Base-by-base conservation (phyloP, 371 early-diverging fungal genomes). In the Smittium culicis region DNA sequence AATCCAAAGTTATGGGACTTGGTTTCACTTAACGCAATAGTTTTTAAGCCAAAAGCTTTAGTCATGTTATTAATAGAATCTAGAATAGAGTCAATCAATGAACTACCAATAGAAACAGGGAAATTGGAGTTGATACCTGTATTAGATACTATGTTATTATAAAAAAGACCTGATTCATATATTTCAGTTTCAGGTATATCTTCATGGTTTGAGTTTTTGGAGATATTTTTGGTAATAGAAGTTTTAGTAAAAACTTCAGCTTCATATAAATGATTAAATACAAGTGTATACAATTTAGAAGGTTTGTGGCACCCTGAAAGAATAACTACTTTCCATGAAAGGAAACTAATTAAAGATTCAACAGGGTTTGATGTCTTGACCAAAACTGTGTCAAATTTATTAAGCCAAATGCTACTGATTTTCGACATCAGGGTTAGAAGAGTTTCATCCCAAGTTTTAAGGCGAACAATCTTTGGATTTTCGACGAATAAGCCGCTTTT, bases 361-460 rank as follows among this genome's bases (percentile, higher is more conserved):
- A 11, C 25, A n/a, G 16, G 11, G 25, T 59, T 59, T 11, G 60
- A 11, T 14, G 32, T 59, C 5, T 29, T 27, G 5, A 27, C 32
- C 32, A 59, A 25, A 11, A 16, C 30, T 27, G 30, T 14, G 25
- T 59, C 16, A 5, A 35, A n/a, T 29, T 65, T 54, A 17, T 64
- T 66, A 24, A 33, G 5, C 75, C 74, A 74, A 14, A 62, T 34
- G 5, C 34, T 66, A 0, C 68, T 71, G 0, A 68, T 68, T 17
- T 74, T 77, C 35, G 54, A 83, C 31, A 93, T 73, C 3, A 93
- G 87, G 1, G 94, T 73, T 0, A 90, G 89, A 35, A 89, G 89
- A 0, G 96, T 92, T 75, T 95, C 98, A 68, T 98, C 95, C 98
- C 98, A 98, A 72, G 92, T 93, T 68, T 91, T 92, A 61, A 55